phyloP scores from a whole-genome alignment of 768 basidiomycete species.

The Tubosaeta sp. region DNA sequence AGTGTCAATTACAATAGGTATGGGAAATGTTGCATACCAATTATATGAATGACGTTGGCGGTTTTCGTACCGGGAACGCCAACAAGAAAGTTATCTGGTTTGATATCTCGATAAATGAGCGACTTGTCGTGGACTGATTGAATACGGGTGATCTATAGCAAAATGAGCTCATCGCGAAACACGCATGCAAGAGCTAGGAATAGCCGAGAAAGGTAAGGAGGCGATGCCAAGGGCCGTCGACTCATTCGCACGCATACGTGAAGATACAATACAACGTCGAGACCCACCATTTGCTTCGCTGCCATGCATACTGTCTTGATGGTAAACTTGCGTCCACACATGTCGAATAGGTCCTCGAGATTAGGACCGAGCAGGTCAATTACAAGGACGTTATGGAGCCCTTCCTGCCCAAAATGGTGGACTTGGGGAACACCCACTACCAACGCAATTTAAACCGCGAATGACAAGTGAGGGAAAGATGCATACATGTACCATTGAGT shows the following conservation, averaged over 20 bases:
- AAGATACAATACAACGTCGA: not conserved
- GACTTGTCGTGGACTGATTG: constrained; percentile 99
- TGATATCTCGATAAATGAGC: constrained; percentile 97
- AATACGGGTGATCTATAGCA: constrained; percentile 80
- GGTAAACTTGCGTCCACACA: constrained; percentile 97
- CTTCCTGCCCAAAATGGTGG: constrained; percentile 98
- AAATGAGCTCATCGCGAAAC: constrained; percentile 4
- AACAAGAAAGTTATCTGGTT: constrained; percentile 98
- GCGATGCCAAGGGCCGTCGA: not conserved
- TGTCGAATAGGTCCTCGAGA: constrained; percentile 96
- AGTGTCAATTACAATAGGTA: not conserved
- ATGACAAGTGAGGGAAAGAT: constrained; percentile 3
- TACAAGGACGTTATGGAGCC: constrained; percentile 92
- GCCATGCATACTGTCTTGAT: constrained; percentile 99
- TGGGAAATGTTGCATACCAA: constrained; percentile 49
- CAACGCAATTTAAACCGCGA: constrained; percentile 11
- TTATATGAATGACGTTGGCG: constrained; percentile 84
- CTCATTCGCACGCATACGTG: not conserved
- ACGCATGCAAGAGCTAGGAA: not conserved
- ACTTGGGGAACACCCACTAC: constrained; percentile 96
- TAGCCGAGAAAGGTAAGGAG: not conserved
- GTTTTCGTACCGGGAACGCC: constrained; percentile 90
- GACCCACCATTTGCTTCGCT: constrained; percentile 93
- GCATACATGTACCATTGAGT: constrained; percentile 81
- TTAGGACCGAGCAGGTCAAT: constrained; percentile 97